Conservation (phyloP, 139 green algal species). For the Micromonas commoda region DNA sequence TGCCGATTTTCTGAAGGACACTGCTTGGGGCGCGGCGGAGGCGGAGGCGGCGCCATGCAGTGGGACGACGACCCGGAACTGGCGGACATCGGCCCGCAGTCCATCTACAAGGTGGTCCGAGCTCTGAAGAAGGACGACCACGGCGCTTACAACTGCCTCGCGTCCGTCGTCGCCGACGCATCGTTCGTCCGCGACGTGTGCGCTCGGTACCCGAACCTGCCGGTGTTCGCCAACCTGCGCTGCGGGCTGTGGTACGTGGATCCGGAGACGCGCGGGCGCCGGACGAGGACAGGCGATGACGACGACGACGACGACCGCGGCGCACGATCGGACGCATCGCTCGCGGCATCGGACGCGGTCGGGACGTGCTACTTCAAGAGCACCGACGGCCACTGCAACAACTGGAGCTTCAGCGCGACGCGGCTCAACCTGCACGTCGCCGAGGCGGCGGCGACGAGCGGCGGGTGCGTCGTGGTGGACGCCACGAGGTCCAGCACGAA, state of each 20-base stretch:
- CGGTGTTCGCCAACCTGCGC: constrained; percentile 73
- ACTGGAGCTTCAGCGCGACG: constrained; percentile 76
- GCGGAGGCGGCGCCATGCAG: not conserved
- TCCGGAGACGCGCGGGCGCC: not conserved
- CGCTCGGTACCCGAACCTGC: not conserved
- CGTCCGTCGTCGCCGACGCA: constrained; percentile 54
- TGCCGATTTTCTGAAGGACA: too few relatives aligned
- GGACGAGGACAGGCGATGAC: not conserved
- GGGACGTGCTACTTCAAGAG: constrained; percentile 90
- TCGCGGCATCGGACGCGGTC: not conserved
- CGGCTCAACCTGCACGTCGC: constrained; percentile 83
- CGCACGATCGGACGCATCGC: not conserved
- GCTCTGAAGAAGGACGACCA: constrained; percentile 6
- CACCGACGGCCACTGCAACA: constrained; percentile 81
- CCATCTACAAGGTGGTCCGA: not conserved
- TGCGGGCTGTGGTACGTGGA: constrained; percentile 76
- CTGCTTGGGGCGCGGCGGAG: too few relatives aligned
- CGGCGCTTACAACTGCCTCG: constrained; percentile 48
- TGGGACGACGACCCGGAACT: not conserved
- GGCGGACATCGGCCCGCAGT: not conserved
- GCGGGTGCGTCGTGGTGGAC: constrained; percentile 80
- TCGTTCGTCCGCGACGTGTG: constrained; percentile 40
- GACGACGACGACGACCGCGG: not conserved
- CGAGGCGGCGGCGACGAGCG: constrained; percentile 30
- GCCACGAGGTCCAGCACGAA: constrained; percentile 78